Evolutionary conservation across 768 basidiomycete genomes (phyloP).

Genomic region (Leccinum broughii): DNA sequence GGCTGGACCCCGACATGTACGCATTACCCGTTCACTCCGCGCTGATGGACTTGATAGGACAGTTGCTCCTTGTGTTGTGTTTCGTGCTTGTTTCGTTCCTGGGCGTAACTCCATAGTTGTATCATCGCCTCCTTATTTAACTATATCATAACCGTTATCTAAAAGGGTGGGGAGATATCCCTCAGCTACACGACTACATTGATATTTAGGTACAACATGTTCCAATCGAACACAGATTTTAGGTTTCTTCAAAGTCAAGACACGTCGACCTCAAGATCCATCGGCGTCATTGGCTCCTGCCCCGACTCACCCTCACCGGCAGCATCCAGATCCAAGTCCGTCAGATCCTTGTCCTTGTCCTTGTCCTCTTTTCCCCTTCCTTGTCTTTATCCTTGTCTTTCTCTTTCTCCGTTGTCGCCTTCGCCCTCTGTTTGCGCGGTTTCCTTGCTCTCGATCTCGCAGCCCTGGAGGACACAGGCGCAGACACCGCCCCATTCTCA

Average conservation of each 20-base stretch:
- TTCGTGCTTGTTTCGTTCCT: slow-evolving; percentile 62
- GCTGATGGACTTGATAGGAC: slow-evolving; percentile 81
- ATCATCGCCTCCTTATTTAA: not conserved
- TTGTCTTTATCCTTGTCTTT: slow-evolving; percentile 25
- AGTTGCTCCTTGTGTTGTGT: slow-evolving; percentile 74
- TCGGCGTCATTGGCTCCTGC: slow-evolving; percentile 37
- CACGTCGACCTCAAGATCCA: slow-evolving; percentile 39
- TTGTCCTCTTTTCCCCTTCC: slow-evolving; percentile 20
- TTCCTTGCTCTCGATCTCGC: slow-evolving; percentile 36
- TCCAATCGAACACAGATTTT: not conserved
- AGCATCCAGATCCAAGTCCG: slow-evolving; percentile 34
- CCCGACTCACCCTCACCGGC: slow-evolving; percentile 32
- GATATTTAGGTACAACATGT: not conserved
- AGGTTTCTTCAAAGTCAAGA: slow-evolving; percentile 43
- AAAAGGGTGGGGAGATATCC: not conserved
- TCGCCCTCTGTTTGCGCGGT: slow-evolving; percentile 25
- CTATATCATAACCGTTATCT: not conserved
- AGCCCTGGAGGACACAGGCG: slow-evolving; percentile 20
- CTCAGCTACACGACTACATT: slow-evolving; percentile 3
- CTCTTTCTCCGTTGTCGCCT: slow-evolving; percentile 24
- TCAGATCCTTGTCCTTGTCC: slow-evolving; percentile 21
- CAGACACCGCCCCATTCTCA: slow-evolving; percentile 24
- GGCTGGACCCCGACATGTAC: slow-evolving; percentile 88
- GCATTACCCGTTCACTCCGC: slow-evolving; percentile 93
- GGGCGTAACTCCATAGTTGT: slow-evolving; percentile 28